phyloP scores from a whole-genome alignment of 2,329 filamentous ascomycete genomes.

The Ophiocordyceps robertsii region DNA sequence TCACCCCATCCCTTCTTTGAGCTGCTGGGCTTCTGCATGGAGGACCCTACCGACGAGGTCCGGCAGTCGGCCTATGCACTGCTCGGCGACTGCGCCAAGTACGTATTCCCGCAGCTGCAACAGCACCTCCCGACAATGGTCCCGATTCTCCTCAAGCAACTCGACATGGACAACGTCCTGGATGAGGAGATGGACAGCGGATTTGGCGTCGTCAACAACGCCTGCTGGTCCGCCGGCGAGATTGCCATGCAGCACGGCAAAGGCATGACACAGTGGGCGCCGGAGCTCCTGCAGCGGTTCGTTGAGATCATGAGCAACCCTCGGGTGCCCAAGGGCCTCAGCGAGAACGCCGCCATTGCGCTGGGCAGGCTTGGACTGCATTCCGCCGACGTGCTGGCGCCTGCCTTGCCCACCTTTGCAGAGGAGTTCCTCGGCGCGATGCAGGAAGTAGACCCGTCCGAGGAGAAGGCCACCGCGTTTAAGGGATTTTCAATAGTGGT shows the following conservation, averaged over 20 bases:
- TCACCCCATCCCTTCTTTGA: slow-evolving; percentile 82
- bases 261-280: slow-evolving; percentile 63
- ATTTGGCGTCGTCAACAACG: slow-evolving; percentile 94
- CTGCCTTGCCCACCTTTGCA: slow-evolving; percentile 68
- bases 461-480: slow-evolving; percentile 90
- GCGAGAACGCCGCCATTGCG: slow-evolving; percentile 89
- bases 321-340: slow-evolving; percentile 72
- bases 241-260: slow-evolving; percentile 70
- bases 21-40: slow-evolving; percentile 81
- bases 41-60: slow-evolving; percentile 81
- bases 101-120: slow-evolving; percentile 72
- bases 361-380: slow-evolving; percentile 76
- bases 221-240: slow-evolving; percentile 93
- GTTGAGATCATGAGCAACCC: slow-evolving; percentile 75
- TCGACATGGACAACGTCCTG: slow-evolving; percentile 64
- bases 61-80: slow-evolving; percentile 92
- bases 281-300: slow-evolving; percentile 63
- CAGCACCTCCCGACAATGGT: slow-evolving; percentile 60
- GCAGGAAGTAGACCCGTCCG: slow-evolving; percentile 71
- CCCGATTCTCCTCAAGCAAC: slow-evolving; percentile 71
- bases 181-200: slow-evolving; percentile 73
- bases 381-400: slow-evolving; percentile 62
- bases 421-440: slow-evolving; percentile 71
- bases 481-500: slow-evolving; percentile 81
- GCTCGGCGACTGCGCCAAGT: slow-evolving; percentile 88